Conservation (phyloP, 1,139 yeast genomes). For the Yamadazyma sp. region DNA sequence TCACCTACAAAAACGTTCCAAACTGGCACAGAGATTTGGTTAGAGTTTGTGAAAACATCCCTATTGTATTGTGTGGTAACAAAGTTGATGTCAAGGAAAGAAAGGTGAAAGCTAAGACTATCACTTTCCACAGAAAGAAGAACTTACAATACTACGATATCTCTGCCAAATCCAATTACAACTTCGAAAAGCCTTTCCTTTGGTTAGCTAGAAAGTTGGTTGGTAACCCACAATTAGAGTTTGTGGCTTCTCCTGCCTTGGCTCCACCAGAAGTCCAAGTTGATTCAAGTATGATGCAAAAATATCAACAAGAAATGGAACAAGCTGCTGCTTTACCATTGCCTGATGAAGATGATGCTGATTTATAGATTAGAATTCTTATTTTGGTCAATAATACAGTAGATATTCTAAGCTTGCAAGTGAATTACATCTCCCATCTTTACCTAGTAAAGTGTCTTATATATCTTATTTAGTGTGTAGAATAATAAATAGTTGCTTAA, state of each 20-base stretch:
- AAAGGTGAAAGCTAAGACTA: conserved; percentile 99
- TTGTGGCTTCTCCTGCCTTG: conserved; percentile 98
- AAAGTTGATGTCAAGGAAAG: conserved; percentile 99
- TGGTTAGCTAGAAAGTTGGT: conserved; percentile 99
- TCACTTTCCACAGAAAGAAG: conserved; percentile 99
- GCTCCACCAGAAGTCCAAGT: conserved; percentile 99
- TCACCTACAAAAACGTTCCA: conserved; percentile 99
- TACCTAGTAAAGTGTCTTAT: neutral
- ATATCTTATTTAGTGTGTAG: no score
- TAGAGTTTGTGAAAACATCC: conserved; percentile 99
- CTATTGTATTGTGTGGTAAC: conserved; percentile 98
- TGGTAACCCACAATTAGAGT: conserved; percentile 97
- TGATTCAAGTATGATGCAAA: conserved; percentile 93
- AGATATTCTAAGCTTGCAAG: neutral
- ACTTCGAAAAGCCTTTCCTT: conserved; percentile 99
- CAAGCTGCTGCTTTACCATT: conserved; percentile 99
- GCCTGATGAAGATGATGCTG: conserved; percentile 99
- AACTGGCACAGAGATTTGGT: conserved; percentile 99
- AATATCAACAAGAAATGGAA: conserved; percentile 99
- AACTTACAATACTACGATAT: conserved; percentile 99
- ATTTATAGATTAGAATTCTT: conserved; percentile 55
- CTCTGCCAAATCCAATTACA: conserved; percentile 99
- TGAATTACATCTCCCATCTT: neutral
- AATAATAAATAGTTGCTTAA: no score
- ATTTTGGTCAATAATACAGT: neutral